These are phyloP conservation scores for Bruguiera hainesii DNA, from an alignment of 441 rosid species.

Conservation along the genomic window DNA sequence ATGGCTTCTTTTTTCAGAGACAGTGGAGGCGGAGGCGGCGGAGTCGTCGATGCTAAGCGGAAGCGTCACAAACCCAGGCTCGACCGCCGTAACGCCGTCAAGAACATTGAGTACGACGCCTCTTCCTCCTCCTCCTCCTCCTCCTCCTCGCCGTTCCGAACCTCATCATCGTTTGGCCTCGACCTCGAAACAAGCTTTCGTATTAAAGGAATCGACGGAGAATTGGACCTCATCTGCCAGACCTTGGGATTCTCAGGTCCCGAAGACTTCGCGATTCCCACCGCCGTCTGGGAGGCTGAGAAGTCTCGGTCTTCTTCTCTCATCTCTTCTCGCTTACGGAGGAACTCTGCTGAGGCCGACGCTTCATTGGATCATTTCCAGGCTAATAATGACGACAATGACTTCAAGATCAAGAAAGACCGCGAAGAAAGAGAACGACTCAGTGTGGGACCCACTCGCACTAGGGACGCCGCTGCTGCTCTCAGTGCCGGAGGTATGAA, in stretches of 20 bases:
- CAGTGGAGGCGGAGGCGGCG: no score
- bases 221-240: not conserved
- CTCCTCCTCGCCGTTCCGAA: not conserved
- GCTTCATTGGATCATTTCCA: not conserved
- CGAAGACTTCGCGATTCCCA: constrained; percentile 36
- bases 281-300: constrained; percentile 32
- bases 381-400: no score
- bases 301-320: constrained; percentile 12
- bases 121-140: not conserved
- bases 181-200: not conserved
- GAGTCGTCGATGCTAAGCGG: no score
- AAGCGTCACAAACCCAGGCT: not conserved
- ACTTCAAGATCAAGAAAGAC: not conserved
- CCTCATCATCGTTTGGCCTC: not conserved
- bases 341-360: not conserved
- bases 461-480: not conserved
- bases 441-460: not conserved
- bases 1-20: no score
- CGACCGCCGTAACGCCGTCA: not conserved
- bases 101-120: not conserved
- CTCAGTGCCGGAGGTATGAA: constrained; percentile 15
- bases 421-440: no score
- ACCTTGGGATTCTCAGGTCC: not conserved
- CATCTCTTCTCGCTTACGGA: no score
- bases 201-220: not conserved